Base-by-base conservation (phyloP, 768 basidiomycete species). In the Cyclocybe cylindracea region DNA sequence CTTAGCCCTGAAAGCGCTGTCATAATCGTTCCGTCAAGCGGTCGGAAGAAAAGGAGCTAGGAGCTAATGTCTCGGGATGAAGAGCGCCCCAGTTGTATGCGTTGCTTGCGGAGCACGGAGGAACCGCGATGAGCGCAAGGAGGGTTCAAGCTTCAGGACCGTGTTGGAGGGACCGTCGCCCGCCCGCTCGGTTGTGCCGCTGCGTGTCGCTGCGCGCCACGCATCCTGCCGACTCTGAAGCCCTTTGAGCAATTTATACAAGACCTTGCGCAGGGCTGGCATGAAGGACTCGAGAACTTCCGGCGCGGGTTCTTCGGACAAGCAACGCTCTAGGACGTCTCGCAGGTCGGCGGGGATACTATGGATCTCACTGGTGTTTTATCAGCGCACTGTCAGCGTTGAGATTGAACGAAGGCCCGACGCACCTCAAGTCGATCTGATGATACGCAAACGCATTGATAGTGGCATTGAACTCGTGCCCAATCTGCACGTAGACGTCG, bases 401-500 rank as follows among this genome's bases (percentile, higher is more conserved):
- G 24, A 36, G 8, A 11, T 7, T 6, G n/a, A 18, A 10, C 11
- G 39, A 18, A 24, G 7, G 24, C 2, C 46, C 19, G 39, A 72
- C 84, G 64, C 57, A 93, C 95, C 78, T 85, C 60, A 94, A 82
- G 54, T 86, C 80, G 55, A 98, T 91, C 37, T 81, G 77, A 58
- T 87, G 82, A 33, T 76, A 72, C 8, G 81, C 78, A 63, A 98
- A 97, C 0, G 93, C 90, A 36, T 70, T 76, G 16, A 91, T 80
- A 38, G 86, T 86, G 2, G 78, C 70, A 67, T 94, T 94, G 75
- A 97, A 95, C 59, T 94, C 88, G 62, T 89, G 88, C 39, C 93
- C 94, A 11, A 97, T 81, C 59, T 84, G 80, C 48, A 98, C 90
- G 66, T 94, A 98, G 47, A 90, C 81, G 66, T 96, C 85, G 76